These are phyloP conservation scores for Chaetomium fimeti DNA, from an alignment of 495 filamentous ascomycete species.

Conservation along the genomic window DNA sequence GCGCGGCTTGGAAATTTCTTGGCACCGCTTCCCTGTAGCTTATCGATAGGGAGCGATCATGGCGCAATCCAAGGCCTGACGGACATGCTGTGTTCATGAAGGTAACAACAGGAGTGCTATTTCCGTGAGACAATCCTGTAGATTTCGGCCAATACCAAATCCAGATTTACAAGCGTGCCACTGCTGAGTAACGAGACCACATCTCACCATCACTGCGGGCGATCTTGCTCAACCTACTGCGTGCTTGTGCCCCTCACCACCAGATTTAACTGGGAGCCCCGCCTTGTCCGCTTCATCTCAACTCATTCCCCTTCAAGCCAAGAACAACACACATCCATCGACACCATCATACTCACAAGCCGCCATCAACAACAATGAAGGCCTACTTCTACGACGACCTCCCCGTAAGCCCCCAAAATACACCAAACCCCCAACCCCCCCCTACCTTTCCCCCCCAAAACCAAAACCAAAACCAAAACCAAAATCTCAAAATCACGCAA, in stretches of 20 bases:
- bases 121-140: background rate
- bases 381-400: conserved; percentile 82
- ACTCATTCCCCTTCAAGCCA: background rate
- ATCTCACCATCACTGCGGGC: background rate
- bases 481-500: background rate
- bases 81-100: background rate
- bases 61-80: background rate
- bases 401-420: conserved; percentile 54
- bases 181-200: conserved; percentile 5
- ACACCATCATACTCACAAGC: background rate
- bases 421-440: background rate
- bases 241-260: conserved; percentile 21
- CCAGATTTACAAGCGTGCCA: conserved; percentile 5
- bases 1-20: background rate
- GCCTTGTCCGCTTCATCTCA: conserved; percentile 9
- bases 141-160: conserved; percentile 9
- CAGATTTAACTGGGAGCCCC: conserved; percentile 17
- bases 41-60: background rate
- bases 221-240: background rate
- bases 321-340: background rate
- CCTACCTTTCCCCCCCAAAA: too few relatives aligned
- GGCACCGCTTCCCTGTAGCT: background rate
- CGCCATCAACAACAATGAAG: conserved; percentile 56
- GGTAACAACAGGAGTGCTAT: background rate
- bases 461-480: background rate